Evolutionary conservation across 257 asterid species (phyloP).

Genomic region (Nicotiana obtusifolia): DNA sequence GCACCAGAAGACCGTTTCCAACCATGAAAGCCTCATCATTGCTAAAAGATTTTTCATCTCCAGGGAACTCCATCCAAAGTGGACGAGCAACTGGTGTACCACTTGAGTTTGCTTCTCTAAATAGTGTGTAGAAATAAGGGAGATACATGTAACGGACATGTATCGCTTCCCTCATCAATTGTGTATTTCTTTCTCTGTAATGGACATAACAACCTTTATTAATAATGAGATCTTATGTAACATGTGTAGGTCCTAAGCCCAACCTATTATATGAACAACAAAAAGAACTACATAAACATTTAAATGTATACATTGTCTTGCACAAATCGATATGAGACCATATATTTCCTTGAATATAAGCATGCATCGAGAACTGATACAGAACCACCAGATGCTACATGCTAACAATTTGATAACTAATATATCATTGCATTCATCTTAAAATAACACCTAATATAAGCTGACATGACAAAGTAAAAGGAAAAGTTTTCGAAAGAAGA

Average conservation of each 20-base stretch:
- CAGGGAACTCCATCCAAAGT: constrained; percentile 97
- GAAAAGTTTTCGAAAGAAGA: background rate
- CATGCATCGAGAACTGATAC: background rate
- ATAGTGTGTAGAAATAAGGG: constrained; percentile 88
- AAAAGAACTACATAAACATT: background rate
- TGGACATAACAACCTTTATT: constrained; percentile 2
- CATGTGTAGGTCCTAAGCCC: background rate
- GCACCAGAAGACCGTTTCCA: constrained; percentile 85
- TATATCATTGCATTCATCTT: background rate
- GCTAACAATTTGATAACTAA: background rate
- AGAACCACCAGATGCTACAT: constrained; percentile 3
- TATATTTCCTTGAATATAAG: background rate
- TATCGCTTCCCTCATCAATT: constrained; percentile 81
- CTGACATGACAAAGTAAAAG: background rate
- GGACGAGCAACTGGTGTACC: constrained; percentile 93
- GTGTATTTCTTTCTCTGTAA: constrained; percentile 75
- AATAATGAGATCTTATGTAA: background rate
- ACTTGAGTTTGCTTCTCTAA: constrained; percentile 85
- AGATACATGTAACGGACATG: constrained; percentile 78
- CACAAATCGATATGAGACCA: background rate
- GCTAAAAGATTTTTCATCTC: constrained; percentile 71
- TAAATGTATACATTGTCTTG: background rate
- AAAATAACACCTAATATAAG: background rate
- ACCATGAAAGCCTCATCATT: constrained; percentile 97
- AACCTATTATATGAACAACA: background rate